Evolutionary conservation across 306 rosid species (phyloP).

Genomic region (Trifolium pratense): DNA sequence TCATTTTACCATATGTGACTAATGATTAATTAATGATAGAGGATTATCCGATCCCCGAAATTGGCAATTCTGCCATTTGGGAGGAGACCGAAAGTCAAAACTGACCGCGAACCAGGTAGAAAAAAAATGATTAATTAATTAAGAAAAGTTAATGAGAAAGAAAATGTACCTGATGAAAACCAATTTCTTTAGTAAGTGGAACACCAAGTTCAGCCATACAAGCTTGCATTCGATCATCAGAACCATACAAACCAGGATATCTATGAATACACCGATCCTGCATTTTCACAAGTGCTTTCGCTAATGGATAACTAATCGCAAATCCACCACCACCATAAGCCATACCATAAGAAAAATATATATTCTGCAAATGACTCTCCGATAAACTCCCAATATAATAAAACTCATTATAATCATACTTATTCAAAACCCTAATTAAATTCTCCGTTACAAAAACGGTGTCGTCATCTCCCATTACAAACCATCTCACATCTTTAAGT

Average conservation of each 20-base stretch:
- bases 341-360: conserved; percentile 90
- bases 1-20: no score
- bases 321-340: conserved; percentile 99
- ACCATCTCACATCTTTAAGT: conserved; percentile 72
- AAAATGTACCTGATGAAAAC: conserved; percentile 78
- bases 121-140: no score
- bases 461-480: conserved; percentile 99
- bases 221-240: conserved; percentile 97
- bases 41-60: no score
- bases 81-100: no score
- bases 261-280: conserved; percentile 87
- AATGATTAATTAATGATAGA: no score
- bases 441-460: conserved; percentile 87
- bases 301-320: conserved; percentile 82
- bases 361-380: conserved; percentile 94
- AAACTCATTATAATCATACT: conserved; percentile 75
- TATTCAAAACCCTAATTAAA: conserved; percentile 61
- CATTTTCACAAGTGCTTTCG: conserved; percentile 67
- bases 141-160: no score
- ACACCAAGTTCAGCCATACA: conserved; percentile 99
- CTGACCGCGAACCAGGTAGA: no score
- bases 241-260: conserved; percentile 88
- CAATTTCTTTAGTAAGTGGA: conserved; percentile 92
- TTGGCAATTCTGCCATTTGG: no score
- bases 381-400: conserved; percentile 89